These are phyloP conservation scores for Lanmaoa pseudosensibilis DNA, from an alignment of 768 basidiomycete genomes.

Conservation along the genomic window DNA sequence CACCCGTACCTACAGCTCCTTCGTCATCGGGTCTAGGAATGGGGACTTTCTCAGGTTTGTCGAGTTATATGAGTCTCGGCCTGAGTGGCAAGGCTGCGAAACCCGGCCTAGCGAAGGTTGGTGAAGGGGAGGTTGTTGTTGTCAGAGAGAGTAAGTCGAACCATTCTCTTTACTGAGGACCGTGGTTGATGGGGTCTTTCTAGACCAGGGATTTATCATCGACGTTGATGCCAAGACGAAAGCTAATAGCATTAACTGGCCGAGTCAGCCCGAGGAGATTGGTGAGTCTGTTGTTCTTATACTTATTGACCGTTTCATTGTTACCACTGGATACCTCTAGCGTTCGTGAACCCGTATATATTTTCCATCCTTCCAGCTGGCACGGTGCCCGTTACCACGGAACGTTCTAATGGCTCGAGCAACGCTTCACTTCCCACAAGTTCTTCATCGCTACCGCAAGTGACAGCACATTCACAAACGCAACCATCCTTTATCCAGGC, in stretches of 20 bases:
- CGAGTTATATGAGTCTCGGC: slow-evolving; percentile 84
- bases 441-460: slow-evolving; percentile 15
- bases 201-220: slow-evolving; percentile 71
- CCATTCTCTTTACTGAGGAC: not conserved
- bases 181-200: not conserved
- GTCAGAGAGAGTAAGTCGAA: slow-evolving; percentile 73
- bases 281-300: slow-evolving; percentile 41
- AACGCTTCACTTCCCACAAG: slow-evolving; percentile 7
- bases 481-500: slow-evolving; percentile 47
- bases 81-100: slow-evolving; percentile 68
- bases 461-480: slow-evolving; percentile 24
- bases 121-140: slow-evolving; percentile 65
- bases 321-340: slow-evolving; percentile 52
- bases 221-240: slow-evolving; percentile 59
- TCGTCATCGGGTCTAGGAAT: slow-evolving; percentile 42
- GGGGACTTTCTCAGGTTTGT: slow-evolving; percentile 72
- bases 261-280: slow-evolving; percentile 79
- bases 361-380: slow-evolving; percentile 74
- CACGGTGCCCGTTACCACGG: slow-evolving; percentile 42
- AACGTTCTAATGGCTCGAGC: slow-evolving; percentile 22
- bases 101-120: slow-evolving; percentile 55
- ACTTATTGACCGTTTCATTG: slow-evolving; percentile 61
- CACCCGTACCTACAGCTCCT: slow-evolving; percentile 35
- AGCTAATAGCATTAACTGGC: slow-evolving; percentile 61
- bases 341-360: slow-evolving; percentile 74